These are phyloP conservation scores for Aristolochia fimbriata DNA, from an alignment of 164 flowering plant genomes.

Conservation along the genomic window DNA sequence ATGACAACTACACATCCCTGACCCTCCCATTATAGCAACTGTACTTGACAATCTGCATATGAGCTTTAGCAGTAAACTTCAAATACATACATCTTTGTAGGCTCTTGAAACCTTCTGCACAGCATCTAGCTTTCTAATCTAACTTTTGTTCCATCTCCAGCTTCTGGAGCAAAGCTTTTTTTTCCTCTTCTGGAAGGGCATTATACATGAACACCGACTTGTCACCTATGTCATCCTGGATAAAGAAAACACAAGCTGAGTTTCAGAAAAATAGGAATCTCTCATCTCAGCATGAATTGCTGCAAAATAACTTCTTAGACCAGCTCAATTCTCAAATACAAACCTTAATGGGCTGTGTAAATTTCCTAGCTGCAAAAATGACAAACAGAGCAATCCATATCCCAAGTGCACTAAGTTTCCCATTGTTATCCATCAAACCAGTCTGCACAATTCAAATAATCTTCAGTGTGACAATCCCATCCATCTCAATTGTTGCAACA, in stretches of 20 bases:
- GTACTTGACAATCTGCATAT: no score
- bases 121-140: background rate
- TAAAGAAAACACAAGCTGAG: constrained; percentile 2
- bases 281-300: background rate
- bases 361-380: constrained; percentile 82
- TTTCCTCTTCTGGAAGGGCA: constrained; percentile 65
- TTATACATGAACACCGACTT: constrained; percentile 81
- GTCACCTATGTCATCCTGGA: constrained; percentile 88
- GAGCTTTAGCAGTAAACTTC: no score
- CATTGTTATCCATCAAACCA: constrained; percentile 68
- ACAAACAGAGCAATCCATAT: constrained; percentile 78
- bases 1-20: no score
- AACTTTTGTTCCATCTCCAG: constrained; percentile 27
- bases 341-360: constrained; percentile 93
- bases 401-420: constrained; percentile 51
- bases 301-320: background rate
- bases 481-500: no score
- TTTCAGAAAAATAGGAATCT: background rate
- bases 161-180: constrained; percentile 49
- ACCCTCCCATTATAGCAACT: no score
- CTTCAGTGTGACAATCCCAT: background rate
- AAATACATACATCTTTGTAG: no score
- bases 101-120: no score
- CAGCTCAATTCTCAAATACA: background rate
- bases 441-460: constrained; percentile 30